Conservation (phyloP, 352 stramenopile species). For the Globisporangium parvum region DNA sequence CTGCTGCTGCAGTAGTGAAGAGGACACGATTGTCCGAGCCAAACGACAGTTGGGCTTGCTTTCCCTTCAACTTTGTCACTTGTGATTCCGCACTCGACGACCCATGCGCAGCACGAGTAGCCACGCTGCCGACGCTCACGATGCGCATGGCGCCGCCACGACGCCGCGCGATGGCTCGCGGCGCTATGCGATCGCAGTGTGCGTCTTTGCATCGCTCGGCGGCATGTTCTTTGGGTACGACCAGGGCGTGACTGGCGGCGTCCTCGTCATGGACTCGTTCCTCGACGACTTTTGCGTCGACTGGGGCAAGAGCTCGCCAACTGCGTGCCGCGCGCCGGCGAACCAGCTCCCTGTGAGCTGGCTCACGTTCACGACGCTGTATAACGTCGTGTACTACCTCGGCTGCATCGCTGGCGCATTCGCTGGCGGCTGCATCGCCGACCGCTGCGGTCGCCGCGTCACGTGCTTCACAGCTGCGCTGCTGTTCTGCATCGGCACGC, state of each 20-base stretch:
- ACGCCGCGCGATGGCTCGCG: too few species aligned
- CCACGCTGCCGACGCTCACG: not conserved
- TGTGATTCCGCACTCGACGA: too few species aligned
- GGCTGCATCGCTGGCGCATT: slow-evolving; percentile 33
- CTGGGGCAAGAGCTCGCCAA: slow-evolving; percentile 31
- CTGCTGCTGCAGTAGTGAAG: too few species aligned
- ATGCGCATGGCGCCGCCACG: too few species aligned
- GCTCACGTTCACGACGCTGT: slow-evolving; percentile 33
- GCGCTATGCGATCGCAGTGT: too few species aligned
- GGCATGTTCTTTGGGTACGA: slow-evolving; percentile 47
- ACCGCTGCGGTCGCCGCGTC: slow-evolving; percentile 29
- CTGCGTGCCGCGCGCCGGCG: slow-evolving; percentile 11
- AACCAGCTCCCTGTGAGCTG: slow-evolving; percentile 28
- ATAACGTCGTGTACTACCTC: slow-evolving; percentile 38
- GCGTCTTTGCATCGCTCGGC: slow-evolving; percentile 8
- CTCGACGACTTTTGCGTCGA: slow-evolving; percentile 34
- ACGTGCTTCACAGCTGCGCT: slow-evolving; percentile 28
- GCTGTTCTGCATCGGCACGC: slow-evolving; percentile 33
- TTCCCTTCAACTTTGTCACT: too few species aligned
- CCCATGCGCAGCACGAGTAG: too few species aligned
- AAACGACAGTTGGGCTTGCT: too few species aligned
- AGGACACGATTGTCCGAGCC: too few species aligned
- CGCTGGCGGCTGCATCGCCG: slow-evolving; percentile 22
- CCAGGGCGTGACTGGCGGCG: slow-evolving; percentile 31
- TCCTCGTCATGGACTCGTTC: slow-evolving; percentile 43